Base-by-base conservation (phyloP, 2,329 filamentous ascomycete species). In the Fusarium continuum region DNA sequence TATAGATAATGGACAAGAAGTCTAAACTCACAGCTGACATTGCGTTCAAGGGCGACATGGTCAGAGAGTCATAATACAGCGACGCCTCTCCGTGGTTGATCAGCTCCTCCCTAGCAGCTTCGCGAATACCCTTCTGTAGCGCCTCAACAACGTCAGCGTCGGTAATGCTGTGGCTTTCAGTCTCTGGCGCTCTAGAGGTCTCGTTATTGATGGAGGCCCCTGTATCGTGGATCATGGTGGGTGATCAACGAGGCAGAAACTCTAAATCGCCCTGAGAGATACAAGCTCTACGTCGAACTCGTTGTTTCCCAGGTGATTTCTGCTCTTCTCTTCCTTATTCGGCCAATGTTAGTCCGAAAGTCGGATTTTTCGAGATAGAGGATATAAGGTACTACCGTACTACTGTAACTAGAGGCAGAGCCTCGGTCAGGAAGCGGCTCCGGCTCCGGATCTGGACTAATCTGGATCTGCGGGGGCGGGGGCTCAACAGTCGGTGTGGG, bases 11-110 rank as follows among this genome's bases (percentile, higher is more conserved):
- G 19, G 36, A 14, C 6, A 43, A 26, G 28, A 36, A 28, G 29
- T 7, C 22, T 17, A 49, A 69, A 83, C 84, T 77, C 67, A 87
- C 84, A 72, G 80, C 77, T 64, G 85, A 86, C 52, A 79, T 76
- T 65, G 82, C 73, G 67, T 81, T 87, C 49, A 87, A 74, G 55
- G 82, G 80, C 55, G 84, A 80, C 85, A 87, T 87, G 64, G 80
- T 83, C 57, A 79, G 75, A 38, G 81, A 78, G 77, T 87, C 83
- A 78, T 85, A 87, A 73, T 87, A 87, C 47, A 80, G 76, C 35
- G 84, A 82, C 35, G 76, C 78, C 61, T 77, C 71, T 45, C 75
- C 67, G 52, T 72, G 57, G 38, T 71, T 71, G 57, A 65, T 59
- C 40, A 55, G 38, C 6, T 64, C 59, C 34, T 51, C 59, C 20